Conservation (phyloP, 1,139 yeast genomes). For the Arxiozyma slooffiae region DNA sequence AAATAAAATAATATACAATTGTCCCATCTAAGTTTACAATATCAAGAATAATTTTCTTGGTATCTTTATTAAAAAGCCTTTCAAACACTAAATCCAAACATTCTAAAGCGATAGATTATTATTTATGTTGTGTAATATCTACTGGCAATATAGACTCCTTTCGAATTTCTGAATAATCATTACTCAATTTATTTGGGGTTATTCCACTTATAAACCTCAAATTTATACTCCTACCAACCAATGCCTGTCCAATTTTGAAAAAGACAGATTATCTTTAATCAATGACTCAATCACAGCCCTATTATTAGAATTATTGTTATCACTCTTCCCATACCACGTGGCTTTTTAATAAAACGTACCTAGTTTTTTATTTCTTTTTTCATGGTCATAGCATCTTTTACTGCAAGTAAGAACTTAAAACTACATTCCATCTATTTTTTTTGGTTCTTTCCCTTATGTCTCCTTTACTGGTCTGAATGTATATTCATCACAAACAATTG, state of each 20-base stretch:
- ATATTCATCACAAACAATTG: not conserved
- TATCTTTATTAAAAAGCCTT: conserved; percentile 14
- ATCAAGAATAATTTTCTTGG: conserved; percentile 41
- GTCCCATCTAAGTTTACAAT: conserved; percentile 58
- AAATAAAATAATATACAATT: conserved; percentile 53
- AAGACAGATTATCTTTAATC: conserved; percentile 37
- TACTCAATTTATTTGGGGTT: conserved; percentile 30
- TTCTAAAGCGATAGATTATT: conserved; percentile 30
- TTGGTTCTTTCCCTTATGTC: too few relatives aligned
- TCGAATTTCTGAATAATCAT: conserved; percentile 19
- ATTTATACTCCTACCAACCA: conserved; percentile 11
- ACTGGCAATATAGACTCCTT: conserved; percentile 30
- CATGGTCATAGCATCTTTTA: not conserved
- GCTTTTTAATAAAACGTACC: not conserved
- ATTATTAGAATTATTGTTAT: conserved; percentile 1
- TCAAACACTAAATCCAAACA: conserved; percentile 25
- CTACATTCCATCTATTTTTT: not conserved
- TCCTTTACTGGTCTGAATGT: too few relatives aligned
- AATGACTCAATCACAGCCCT: conserved; percentile 13
- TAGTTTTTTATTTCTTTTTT: too few relatives aligned
- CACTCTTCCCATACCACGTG: not conserved
- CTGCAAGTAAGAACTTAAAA: not conserved
- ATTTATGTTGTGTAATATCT: conserved; percentile 18
- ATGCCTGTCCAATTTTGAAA: conserved; percentile 44
- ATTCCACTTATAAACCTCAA: conserved; percentile 23